Evolutionary conservation across 73 alveolate species (phyloP), one percentile per base, ranked within the genome.

Genomic region (Blepharisma stoltei): DNA sequence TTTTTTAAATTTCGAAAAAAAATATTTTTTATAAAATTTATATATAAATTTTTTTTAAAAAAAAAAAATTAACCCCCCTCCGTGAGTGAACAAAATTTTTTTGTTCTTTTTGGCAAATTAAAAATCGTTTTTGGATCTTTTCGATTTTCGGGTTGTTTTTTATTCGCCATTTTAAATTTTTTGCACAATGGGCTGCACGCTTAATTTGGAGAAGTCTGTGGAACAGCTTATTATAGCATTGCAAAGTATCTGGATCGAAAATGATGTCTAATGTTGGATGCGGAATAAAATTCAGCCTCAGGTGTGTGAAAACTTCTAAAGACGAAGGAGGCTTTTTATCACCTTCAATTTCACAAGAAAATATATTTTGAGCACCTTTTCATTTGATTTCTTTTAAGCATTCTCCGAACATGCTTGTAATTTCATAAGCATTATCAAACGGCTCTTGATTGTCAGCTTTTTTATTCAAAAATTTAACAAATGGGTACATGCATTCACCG

Each of bases 71-170:
- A n/a, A n/a, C n/a, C n/a, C n/a, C n/a, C n/a, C n/a, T n/a, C n/a
- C n/a, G n/a, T n/a, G n/a, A n/a, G n/a, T n/a, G n/a, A n/a, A n/a
- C n/a, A n/a, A n/a, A n/a, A n/a, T n/a, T n/a, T n/a, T n/a, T n/a
- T n/a, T n/a, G 73, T 60, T 60, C 23, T 25, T 60, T 60, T 38
- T 60, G 73, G 45, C 14, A 60, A 60, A 60, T 14, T 38, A 60
- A 18, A 25, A 20, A 60, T 60, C 5, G 14, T 25, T 14, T 14
- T 14, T 60, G 73, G 3, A 25, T 9, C 14, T 20, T n/a, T n/a
- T 38, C 73, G 23, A 25, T 14, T 14, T 25, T 25, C 73, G 23
- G 18, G 3, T 8, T 25, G 14, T n/a, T 25, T 38, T 38, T 60
- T 25, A 38, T 14, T 14, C 73, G 37, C 73, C 73, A 60, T 25